Evolutionary conservation across 352 stramenopile genomes (phyloP).

Genomic region (Phytophthora agathidicida): DNA sequence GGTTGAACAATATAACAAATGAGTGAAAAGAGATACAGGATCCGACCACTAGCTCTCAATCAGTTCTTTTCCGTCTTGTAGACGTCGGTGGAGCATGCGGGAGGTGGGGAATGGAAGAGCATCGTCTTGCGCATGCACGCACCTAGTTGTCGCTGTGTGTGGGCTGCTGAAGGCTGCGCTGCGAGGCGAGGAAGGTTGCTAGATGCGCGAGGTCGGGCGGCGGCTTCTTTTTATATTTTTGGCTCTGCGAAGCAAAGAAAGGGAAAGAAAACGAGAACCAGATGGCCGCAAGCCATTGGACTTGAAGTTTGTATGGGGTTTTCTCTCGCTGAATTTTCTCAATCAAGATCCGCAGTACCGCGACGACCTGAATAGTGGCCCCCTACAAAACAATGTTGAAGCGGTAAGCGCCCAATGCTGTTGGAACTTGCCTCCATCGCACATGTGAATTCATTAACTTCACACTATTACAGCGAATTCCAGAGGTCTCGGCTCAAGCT

Average conservation of each 20-base stretch:
- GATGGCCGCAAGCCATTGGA: slow-evolving; percentile 1
- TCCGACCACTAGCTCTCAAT: not conserved
- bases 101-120: not conserved
- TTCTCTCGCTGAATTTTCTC: not conserved
- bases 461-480: no score
- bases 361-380: not conserved
- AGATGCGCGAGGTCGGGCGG: not conserved
- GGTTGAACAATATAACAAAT: not conserved
- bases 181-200: slow-evolving; percentile 3
- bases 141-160: slow-evolving; percentile 19
- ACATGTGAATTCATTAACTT: no score
- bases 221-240: slow-evolving; percentile 22
- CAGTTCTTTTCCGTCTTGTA: slow-evolving; percentile 5
- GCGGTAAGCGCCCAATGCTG: no score
- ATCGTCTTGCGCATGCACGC: not conserved
- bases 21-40: not conserved
- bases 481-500: no score
- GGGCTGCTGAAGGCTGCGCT: slow-evolving; percentile 7
- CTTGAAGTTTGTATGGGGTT: slow-evolving; percentile 27
- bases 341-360: slow-evolving; percentile 9
- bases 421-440: no score
- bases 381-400: slow-evolving; percentile 3
- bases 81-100: not conserved
- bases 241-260: slow-evolving; percentile 34
- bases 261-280: slow-evolving; percentile 26